Percentiles rank a stretch among this genome's conserved stretches.
Evolutionary conservation across 23 red algal species (phyloP).

Genomic region (Gracilaria domingensis): DNA sequence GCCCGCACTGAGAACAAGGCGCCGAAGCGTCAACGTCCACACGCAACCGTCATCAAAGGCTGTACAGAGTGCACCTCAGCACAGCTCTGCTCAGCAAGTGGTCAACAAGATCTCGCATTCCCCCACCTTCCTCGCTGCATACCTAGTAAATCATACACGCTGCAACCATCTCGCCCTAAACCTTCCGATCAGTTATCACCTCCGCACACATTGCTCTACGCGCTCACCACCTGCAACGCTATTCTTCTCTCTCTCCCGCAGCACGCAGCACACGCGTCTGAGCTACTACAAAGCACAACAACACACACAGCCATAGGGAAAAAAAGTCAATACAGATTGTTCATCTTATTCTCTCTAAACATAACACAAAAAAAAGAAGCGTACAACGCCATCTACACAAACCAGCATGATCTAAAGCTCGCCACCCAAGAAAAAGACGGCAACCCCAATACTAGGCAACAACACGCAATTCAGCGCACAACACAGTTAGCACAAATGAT

Average conservation of each 20-base stretch:
- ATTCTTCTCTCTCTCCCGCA: neutral
- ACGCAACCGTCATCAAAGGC: neutral
- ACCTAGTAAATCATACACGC: neutral
- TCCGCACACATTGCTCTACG: neutral
- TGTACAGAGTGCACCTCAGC: neutral
- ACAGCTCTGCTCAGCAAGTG: neutral
- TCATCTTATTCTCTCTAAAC: neutral
- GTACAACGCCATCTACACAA: neutral
- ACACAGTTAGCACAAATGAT: neutral
- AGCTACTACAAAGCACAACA: neutral
- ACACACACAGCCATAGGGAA: neutral
- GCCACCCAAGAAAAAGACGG: neutral
- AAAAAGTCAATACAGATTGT: slow-evolving; percentile 4
- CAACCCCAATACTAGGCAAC: neutral
- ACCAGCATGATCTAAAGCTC: neutral
- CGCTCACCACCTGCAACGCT: neutral
- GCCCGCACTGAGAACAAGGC: neutral
- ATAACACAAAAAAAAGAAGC: neutral
- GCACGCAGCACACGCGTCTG: neutral
- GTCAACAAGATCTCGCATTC: neutral
- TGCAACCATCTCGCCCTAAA: neutral
- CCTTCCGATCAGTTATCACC: neutral
- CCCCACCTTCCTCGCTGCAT: neutral
- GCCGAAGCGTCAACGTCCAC: neutral
- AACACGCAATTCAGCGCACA: neutral